Conservation (phyloP, 116 monocot genomes). For the Dioscorea cayenensis region DNA sequence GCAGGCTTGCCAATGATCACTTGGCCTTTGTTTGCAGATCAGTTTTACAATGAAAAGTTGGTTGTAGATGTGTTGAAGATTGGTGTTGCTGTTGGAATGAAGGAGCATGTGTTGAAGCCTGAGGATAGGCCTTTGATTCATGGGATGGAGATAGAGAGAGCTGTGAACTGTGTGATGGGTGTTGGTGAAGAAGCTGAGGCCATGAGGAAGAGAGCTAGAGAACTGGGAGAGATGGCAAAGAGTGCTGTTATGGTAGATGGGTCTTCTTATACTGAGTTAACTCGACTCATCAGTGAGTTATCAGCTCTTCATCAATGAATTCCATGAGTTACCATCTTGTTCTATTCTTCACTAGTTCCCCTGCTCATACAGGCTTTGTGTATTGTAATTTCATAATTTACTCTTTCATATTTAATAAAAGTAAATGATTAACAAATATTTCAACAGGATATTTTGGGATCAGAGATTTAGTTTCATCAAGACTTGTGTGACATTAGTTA, state of each 20-base stretch:
- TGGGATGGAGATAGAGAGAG: conserved; percentile 3
- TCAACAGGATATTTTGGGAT: too few relatives aligned
- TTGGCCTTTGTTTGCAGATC: conserved; percentile 24
- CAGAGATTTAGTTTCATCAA: too few relatives aligned
- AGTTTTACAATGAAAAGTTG: conserved; percentile 33
- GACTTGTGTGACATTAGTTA: too few relatives aligned
- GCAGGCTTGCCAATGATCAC: conserved; percentile 36
- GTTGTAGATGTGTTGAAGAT: conserved; percentile 25
- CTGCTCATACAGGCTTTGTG: too few relatives aligned
- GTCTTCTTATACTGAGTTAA: conserved; percentile 2
- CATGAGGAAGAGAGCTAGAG: conserved; percentile 8
- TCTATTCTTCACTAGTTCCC: too few relatives aligned
- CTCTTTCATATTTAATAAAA: too few relatives aligned
- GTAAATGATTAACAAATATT: too few relatives aligned
- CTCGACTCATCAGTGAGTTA: neutral
- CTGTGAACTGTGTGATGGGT: neutral
- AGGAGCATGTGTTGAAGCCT: too few relatives aligned
- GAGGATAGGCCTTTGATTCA: conserved; percentile 4
- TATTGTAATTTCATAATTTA: too few relatives aligned
- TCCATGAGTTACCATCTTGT: too few relatives aligned
- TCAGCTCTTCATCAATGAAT: too few relatives aligned
- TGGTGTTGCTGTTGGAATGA: conserved; percentile 14
- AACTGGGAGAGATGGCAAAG: conserved; percentile 9
- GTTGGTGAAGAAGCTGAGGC: conserved; percentile 9
- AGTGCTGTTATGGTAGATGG: conserved; percentile 12